A percentile compares a stretch with the other conserved stretches of the same genome.
Evolutionary conservation across 441 rosid genomes (phyloP).

Genomic region (Raphanus hybrid): DNA sequence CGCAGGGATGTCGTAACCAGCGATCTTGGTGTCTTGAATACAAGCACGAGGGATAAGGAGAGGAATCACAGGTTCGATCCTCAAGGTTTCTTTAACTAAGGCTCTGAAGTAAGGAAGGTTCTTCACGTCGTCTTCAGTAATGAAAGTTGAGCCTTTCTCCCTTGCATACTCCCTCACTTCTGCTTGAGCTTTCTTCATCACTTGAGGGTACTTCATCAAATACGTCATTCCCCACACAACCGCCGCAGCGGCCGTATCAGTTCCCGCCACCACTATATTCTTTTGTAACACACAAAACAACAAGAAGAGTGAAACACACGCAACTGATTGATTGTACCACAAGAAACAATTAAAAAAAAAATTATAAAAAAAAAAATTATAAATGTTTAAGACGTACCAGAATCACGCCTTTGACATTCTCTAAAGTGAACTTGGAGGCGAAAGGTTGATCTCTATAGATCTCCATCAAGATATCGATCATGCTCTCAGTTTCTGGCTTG

Average conservation of each 20-base stretch:
- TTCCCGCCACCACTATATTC: constrained; percentile 46
- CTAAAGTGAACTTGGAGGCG: constrained; percentile 32
- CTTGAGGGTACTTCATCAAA: constrained; percentile 43
- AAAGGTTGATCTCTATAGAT: constrained; percentile 38
- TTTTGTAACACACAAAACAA: constrained; percentile 17
- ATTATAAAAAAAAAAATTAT: neutral
- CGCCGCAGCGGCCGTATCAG: constrained; percentile 47
- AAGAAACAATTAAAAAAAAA: neutral
- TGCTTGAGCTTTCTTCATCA: constrained; percentile 44
- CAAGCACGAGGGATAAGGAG: constrained; percentile 46
- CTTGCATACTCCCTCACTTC: constrained; percentile 35
- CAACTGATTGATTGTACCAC: neutral
- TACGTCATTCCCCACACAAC: constrained; percentile 52
- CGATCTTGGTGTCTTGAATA: constrained; percentile 42
- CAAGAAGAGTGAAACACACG: neutral
- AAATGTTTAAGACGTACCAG: constrained; percentile 14
- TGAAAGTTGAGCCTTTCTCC: constrained; percentile 33
- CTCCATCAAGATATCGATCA: constrained; percentile 40
- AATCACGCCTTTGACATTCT: constrained; percentile 40
- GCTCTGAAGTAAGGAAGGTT: constrained; percentile 44
- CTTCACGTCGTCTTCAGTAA: constrained; percentile 50
- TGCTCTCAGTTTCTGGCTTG: constrained; percentile 45
- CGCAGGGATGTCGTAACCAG: constrained; percentile 45
- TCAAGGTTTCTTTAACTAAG: constrained; percentile 42
- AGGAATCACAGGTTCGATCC: constrained; percentile 46